Evolutionary conservation across 169 alveolate genomes (phyloP).

Genomic region (Cryptosporidium baileyi): DNA sequence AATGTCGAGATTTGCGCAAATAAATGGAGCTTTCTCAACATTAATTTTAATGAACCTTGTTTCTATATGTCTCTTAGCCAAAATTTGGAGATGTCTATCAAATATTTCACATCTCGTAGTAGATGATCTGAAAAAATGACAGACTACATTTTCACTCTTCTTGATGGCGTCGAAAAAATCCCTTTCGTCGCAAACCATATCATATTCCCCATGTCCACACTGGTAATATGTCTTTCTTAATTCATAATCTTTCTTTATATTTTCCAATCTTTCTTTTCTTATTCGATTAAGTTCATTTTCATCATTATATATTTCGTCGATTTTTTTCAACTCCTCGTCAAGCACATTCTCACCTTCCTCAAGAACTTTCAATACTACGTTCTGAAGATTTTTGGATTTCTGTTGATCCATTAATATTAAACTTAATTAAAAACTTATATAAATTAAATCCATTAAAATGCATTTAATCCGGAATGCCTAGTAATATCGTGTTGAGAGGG

Average conservation of each 20-base stretch:
- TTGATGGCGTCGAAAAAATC: conserved; percentile 52
- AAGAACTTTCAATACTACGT: background rate
- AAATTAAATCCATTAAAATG: no score
- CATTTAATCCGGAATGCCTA: no score
- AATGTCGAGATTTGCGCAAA: conserved; percentile 7
- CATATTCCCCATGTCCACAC: conserved; percentile 49
- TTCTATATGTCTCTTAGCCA: conserved; percentile 75
- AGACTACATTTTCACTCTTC: conserved; percentile 73
- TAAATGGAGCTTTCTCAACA: conserved; percentile 80
- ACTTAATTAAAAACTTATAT: no score
- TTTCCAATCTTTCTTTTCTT: conserved; percentile 22
- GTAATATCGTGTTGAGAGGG: background rate
- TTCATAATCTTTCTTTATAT: conserved; percentile 1
- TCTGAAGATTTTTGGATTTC: background rate
- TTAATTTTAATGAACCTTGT: conserved; percentile 80
- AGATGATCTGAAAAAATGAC: conserved; percentile 79
- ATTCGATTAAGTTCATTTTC: conserved; percentile 43
- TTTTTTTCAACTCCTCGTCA: conserved; percentile 20
- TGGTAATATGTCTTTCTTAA: background rate
- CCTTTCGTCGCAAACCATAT: conserved; percentile 4
- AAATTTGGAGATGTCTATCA: conserved; percentile 75
- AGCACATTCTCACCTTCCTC: conserved; percentile 33
- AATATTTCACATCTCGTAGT: conserved; percentile 80
- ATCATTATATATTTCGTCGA: conserved; percentile 21
- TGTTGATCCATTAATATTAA: background rate